Evolutionary conservation across 1,284 basidiomycete genomes (phyloP).

Genomic region (Puccinia horiana): DNA sequence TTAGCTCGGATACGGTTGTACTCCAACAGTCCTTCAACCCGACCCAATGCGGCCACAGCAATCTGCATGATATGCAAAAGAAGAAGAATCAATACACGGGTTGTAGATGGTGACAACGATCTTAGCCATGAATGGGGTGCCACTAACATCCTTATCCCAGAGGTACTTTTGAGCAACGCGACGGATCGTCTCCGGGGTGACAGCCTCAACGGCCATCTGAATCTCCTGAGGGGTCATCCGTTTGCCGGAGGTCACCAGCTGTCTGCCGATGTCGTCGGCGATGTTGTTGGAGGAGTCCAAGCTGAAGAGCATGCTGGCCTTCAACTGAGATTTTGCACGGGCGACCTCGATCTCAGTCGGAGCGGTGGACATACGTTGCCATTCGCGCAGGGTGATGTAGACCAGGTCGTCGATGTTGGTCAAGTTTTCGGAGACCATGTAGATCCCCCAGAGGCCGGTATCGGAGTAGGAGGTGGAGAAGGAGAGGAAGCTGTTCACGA

Average conservation of each 20-base stretch:
- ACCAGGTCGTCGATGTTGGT: conserved; percentile 88
- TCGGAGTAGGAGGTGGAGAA: conserved; percentile 99
- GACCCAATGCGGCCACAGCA: conserved; percentile 77
- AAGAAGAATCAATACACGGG: background rate
- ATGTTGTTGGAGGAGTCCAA: conserved; percentile 93
- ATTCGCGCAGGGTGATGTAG: conserved; percentile 94
- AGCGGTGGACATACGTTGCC: conserved; percentile 90
- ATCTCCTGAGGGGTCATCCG: conserved; percentile 90
- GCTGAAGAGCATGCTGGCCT: conserved; percentile 85
- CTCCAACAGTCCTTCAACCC: conserved; percentile 75
- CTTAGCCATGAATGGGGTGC: background rate
- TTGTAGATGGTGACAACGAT: conserved; percentile 50
- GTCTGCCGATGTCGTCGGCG: conserved; percentile 96
- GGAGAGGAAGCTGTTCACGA: conserved; percentile 99
- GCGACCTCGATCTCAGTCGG: conserved; percentile 86
- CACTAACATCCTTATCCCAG: conserved; percentile 89
- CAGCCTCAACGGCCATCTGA: conserved; percentile 85
- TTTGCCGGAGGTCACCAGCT: conserved; percentile 84
- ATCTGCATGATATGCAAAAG: conserved; percentile 62
- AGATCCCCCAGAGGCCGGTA: conserved; percentile 99
- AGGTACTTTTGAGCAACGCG: conserved; percentile 92
- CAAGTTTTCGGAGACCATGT: conserved; percentile 85
- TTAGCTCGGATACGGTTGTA: conserved; percentile 58
- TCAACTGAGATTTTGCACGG: conserved; percentile 95
- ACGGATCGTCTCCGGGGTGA: conserved; percentile 86